Evolutionary conservation across 78 protist genomes (phyloP), one percentile per base, ranked within the genome.

Genomic region (Acrasis kona): DNA sequence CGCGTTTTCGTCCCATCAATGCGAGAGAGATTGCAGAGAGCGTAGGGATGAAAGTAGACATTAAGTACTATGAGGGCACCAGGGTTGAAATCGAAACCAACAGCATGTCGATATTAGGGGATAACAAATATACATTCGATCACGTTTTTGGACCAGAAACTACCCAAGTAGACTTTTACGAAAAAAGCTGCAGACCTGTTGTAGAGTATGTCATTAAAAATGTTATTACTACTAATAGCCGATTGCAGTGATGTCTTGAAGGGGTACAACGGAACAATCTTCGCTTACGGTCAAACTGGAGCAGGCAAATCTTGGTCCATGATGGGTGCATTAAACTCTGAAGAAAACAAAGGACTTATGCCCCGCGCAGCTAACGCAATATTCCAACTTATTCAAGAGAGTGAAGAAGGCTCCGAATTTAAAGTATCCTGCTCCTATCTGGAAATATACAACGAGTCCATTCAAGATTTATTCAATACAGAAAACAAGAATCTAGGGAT

Each of bases 231-330:
- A n/a, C n/a, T n/a, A n/a, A n/a, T n/a, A n/a, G n/a, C n/a, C n/a
- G n/a, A n/a, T n/a, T n/a, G n/a, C n/a, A n/a, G n/a, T n/a, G n/a
- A n/a, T n/a, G n/a, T n/a, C n/a, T 35, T 83, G 10, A 2, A 9
- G 12, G 92, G 92, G 12, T 65, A 65, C 70, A 77, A 77, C 10
- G 70, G 73, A n/a, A 39, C 74, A 12, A 72, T 72, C 10, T 77
- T 77, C 10, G 81, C 81, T 3, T 77, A 77, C 57, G 81, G 81
- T 5, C 81, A 77, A 69, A 77, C 81, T 19, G 83, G 82, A 32
- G 37, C 75, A 58, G 94, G 95, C 67, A 92, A 92, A 74, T 87
- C 96, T 9, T 82, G 83, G 83, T 87, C 92, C 1, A 92, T 92
- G 84, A 28, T 78, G 70, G 96, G 96, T 8, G 82, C 78, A 9